phyloP scores from a whole-genome alignment of 345 rosid genomes.

The Aethionema arabicum region DNA sequence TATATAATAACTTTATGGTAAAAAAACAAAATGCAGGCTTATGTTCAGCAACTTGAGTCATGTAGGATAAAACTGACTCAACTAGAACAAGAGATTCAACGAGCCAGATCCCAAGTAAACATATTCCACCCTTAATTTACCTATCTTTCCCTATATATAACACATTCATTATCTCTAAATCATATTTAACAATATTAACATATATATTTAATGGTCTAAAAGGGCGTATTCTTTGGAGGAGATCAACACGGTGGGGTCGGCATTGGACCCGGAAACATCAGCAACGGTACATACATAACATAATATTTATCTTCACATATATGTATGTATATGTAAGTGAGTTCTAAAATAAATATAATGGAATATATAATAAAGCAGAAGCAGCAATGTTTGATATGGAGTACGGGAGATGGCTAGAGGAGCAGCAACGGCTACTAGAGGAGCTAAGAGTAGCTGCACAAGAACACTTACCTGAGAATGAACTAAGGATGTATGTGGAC shows the following conservation, averaged over 20 bases:
- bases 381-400: conserved; percentile 87
- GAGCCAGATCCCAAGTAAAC: conserved; percentile 81
- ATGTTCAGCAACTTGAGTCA: conserved; percentile 93
- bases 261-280: conserved; percentile 51
- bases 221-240: conserved; percentile 77
- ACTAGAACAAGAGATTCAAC: conserved; percentile 89
- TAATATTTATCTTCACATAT: not conserved
- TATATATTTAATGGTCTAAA: conserved; percentile 38
- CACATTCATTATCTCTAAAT: not conserved
- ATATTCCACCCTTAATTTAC: not conserved
- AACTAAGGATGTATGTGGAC: conserved; percentile 81
- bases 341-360: not conserved
- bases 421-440: conserved; percentile 71
- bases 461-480: conserved; percentile 81
- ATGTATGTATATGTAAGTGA: not conserved
- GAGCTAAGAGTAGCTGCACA: conserved; percentile 94
- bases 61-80: conserved; percentile 91
- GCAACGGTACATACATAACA: conserved; percentile 50
- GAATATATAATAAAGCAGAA: conserved; percentile 43
- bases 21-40: conserved; percentile 55
- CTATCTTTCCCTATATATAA: not conserved
- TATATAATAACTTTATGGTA: conserved; percentile 3
- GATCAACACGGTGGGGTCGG: conserved; percentile 68
- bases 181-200: conserved; percentile 1
- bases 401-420: conserved; percentile 87